These are phyloP conservation scores for Diutina ranongensis DNA, from an alignment of 1,139 yeast genomes.

Conservation along the genomic window DNA sequence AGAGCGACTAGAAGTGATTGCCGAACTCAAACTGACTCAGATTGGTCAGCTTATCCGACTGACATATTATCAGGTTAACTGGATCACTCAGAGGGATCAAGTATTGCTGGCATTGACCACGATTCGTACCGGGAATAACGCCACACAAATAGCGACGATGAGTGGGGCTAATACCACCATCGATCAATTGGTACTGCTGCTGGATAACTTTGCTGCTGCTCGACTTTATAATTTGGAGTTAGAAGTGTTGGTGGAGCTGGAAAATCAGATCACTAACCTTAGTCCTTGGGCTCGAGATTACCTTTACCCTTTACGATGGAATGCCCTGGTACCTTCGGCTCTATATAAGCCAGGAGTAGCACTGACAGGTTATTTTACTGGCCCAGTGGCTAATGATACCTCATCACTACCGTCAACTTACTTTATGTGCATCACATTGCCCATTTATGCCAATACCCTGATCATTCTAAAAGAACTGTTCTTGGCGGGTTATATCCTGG, in stretches of 20 bases:
- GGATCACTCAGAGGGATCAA: conserved; percentile 53
- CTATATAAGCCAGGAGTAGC: background rate
- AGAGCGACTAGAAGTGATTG: conserved; percentile 64
- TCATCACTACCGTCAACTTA: conserved; percentile 20
- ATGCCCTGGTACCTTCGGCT: conserved; percentile 28
- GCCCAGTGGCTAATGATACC: conserved; percentile 40
- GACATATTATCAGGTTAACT: conserved; percentile 57
- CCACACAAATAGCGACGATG: conserved; percentile 26
- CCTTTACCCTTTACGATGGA: conserved; percentile 41
- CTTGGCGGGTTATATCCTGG: conserved; percentile 62
- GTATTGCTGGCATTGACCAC: conserved; percentile 49
- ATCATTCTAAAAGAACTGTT: conserved; percentile 48
- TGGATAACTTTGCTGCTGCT: conserved; percentile 55
- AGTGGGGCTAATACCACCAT: conserved; percentile 31
- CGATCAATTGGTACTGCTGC: conserved; percentile 51
- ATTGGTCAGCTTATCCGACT: conserved; percentile 54
- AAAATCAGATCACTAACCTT: conserved; percentile 20
- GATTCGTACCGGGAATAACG: conserved; percentile 63
- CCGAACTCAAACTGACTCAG: conserved; percentile 74
- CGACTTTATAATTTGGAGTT: conserved; percentile 51
- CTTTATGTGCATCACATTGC: conserved; percentile 52
- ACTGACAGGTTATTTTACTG: conserved; percentile 29
- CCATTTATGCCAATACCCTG: conserved; percentile 64
- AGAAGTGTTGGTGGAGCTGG: conserved; percentile 22
- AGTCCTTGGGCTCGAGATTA: conserved; percentile 22